Evolutionary conservation across 805 yeast genomes (phyloP).

Genomic region (Candida ipomoeae): DNA sequence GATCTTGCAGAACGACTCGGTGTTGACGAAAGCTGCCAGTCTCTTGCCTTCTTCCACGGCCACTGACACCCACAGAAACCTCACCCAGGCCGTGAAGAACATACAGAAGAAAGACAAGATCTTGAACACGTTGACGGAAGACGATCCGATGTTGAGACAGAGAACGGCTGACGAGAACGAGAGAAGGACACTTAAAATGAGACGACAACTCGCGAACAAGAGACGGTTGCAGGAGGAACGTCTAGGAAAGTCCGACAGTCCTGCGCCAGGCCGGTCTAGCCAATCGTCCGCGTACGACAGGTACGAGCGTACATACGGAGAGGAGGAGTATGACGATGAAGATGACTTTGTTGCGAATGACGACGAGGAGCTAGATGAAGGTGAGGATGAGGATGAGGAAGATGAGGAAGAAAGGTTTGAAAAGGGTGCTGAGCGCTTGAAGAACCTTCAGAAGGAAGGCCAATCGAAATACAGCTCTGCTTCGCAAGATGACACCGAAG

Average conservation of each 20-base stretch:
- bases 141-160: constrained; percentile 69
- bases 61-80: constrained; percentile 73
- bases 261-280: constrained; percentile 19
- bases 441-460: constrained; percentile 52
- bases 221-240: constrained; percentile 58
- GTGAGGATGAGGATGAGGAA: constrained; percentile 41
- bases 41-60: constrained; percentile 89
- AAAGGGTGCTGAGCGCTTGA: constrained; percentile 56
- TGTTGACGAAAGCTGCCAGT: constrained; percentile 60
- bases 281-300: constrained; percentile 35
- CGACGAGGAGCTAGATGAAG: constrained; percentile 36
- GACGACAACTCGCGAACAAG: constrained; percentile 62
- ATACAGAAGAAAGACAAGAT: constrained; percentile 46
- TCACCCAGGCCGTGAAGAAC: constrained; percentile 65
- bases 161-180: constrained; percentile 63
- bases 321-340: constrained; percentile 36
- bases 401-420: constrained; percentile 49
- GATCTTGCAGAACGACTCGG: constrained; percentile 64
- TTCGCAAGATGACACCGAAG: constrained; percentile 29
- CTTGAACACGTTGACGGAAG: constrained; percentile 49
- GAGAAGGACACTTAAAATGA: constrained; percentile 52
- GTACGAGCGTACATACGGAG: constrained; percentile 34
- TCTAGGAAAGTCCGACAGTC: constrained; percentile 44
- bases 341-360: constrained; percentile 44
- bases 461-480: constrained; percentile 43